Base-by-base conservation (phyloP, 257 asterid species). In the Oldenlandia corymbosa region DNA sequence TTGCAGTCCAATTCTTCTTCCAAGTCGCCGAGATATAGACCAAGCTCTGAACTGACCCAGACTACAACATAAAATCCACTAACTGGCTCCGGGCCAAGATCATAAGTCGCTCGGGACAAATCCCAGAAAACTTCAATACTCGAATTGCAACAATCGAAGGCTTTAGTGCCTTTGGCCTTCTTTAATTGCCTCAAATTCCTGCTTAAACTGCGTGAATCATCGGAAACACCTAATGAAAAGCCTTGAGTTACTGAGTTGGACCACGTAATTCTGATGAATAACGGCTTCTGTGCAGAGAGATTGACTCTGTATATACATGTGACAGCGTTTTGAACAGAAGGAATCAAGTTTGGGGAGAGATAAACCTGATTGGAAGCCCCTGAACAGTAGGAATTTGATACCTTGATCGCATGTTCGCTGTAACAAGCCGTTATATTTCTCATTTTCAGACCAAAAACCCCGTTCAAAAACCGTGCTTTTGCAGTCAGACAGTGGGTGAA, bases 361-460 rank as follows among this genome's bases (percentile, higher is more conserved):
- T 43, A 53, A 39, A 71, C 71, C 55, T 61, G 81, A 49, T 72
- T 76, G 5, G 85, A 72, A 45, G 84, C 77, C 24, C 86, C 84
- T 0, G 89, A 79, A 68, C 95, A 81, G 50, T 88, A 85, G 1
- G 96, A 78, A 75, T 81, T 85, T 16, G 98, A 81, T 12, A 88
- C 87, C 59, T 86, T 81, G 30, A 86, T 71, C 26, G 98, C 95
- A 48, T 83, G 83, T 39, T 91, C 90, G 73, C 79, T 76, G 68
- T 91, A 83, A 69, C 98, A 91, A 23, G 71, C 56, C 42, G 90
- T 79, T 42, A 91, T 74, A 66, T 71, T 84, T 68, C 83, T 91
- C 98, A 91, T 91, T n/a, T n/a, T 45, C 68, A 17, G 32, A 5
- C 0, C 50, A 17, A 20, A 61, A 61, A 17, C 54, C 62, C 14